phyloP scores from a whole-genome alignment of 306 rosid genomes.

The Gillenia trifoliata region DNA sequence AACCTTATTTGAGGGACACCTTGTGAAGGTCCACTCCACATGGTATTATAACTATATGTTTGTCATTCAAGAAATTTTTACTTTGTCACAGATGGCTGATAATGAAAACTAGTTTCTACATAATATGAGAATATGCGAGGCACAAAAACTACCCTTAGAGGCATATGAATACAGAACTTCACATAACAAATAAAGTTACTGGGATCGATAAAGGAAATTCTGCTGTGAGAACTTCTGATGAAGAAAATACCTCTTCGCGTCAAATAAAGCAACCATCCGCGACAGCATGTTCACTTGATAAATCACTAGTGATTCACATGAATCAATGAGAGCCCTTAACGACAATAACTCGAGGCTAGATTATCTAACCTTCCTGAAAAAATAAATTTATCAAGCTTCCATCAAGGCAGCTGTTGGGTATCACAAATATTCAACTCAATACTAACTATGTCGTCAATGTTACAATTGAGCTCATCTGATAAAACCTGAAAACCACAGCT shows the following conservation, averaged over 20 bases:
- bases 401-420: constrained; percentile 98
- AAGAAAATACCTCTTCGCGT: constrained; percentile 82
- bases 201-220: neutral
- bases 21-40: too few relatives aligned
- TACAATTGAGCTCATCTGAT: constrained; percentile 76
- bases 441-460: constrained; percentile 61
- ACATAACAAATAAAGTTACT: neutral
- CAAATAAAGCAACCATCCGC: constrained; percentile 97
- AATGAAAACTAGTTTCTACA: neutral
- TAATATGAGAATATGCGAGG: neutral
- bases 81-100: neutral
- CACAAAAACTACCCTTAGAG: neutral
- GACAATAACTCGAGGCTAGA: constrained; percentile 95
- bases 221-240: constrained; percentile 1
- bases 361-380: constrained; percentile 98
- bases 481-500: constrained; percentile 48
- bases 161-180: neutral
- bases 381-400: constrained; percentile 83
- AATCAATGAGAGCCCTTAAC: constrained; percentile 82
- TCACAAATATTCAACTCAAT: constrained; percentile 89
- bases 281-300: constrained; percentile 63
- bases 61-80: neutral
- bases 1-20: too few relatives aligned
- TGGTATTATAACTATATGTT: too few relatives aligned
- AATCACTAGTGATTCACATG: constrained; percentile 53